A percentile compares a stretch with the other conserved stretches of the same genome.
These are phyloP conservation scores for Veloporphyrellus conicus DNA, from an alignment of 1,284 basidiomycete species.

Conservation along the genomic window DNA sequence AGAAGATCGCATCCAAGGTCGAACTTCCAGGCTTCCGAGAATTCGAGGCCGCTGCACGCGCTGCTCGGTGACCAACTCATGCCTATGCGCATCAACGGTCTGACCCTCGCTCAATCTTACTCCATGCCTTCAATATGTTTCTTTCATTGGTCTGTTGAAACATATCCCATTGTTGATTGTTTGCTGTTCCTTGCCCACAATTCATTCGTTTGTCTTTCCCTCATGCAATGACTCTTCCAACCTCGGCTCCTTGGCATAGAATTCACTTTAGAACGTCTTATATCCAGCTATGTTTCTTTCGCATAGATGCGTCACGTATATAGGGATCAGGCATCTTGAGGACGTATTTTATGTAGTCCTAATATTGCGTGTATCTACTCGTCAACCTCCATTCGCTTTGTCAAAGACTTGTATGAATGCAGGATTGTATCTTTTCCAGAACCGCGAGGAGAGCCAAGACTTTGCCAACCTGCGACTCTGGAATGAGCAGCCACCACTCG, in stretches of 20 bases:
- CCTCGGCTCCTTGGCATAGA: slow-evolving; percentile 21
- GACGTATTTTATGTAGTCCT: slow-evolving; percentile 37
- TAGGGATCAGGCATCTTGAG: slow-evolving; percentile 37
- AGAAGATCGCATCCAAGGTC: slow-evolving; percentile 21
- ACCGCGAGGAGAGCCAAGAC: no score
- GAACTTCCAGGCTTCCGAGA: slow-evolving; percentile 36
- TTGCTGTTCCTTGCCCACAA: slow-evolving; percentile 5
- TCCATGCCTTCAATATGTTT: slow-evolving; percentile 10
- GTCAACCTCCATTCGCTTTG: slow-evolving; percentile 3
- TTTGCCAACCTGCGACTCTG: no score
- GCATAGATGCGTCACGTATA: slow-evolving; percentile 32
- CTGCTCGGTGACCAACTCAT: slow-evolving; percentile 18
- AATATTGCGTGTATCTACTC: slow-evolving; percentile 33
- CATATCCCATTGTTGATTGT: slow-evolving; percentile 22
- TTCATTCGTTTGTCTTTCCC: slow-evolving; percentile 3
- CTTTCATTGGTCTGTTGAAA: slow-evolving; percentile 6
- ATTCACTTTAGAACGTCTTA: slow-evolving; percentile 16
- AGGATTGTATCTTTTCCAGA: slow-evolving; percentile 12
- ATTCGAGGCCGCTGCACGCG: slow-evolving; percentile 33
- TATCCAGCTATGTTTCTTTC: slow-evolving; percentile 14
- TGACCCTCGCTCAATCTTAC: neutral
- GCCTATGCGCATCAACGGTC: neutral
- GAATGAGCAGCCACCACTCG: neutral
- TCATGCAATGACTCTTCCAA: slow-evolving; percentile 11
- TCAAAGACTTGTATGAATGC: slow-evolving; percentile 21